Conservation (phyloP, 1,284 basidiomycete species). For the Ustilago esculenta region DNA sequence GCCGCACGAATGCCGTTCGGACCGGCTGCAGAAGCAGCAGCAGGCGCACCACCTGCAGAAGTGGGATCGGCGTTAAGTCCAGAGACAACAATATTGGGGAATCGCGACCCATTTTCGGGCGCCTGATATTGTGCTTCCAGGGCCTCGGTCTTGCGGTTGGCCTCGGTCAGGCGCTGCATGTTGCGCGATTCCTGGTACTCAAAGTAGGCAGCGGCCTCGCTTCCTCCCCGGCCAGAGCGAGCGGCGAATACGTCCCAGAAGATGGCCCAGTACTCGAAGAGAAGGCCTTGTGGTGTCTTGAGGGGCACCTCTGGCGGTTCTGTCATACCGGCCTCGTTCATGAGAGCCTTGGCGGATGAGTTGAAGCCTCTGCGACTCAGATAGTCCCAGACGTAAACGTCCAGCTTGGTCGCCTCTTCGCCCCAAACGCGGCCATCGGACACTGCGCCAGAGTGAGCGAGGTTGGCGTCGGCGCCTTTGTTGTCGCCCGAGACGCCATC, state of each 20-base stretch:
- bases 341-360: conserved; percentile 56
- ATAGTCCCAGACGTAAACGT: conserved; percentile 67
- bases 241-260: conserved; percentile 66
- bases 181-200: conserved; percentile 59
- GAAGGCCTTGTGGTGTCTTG: conserved; percentile 59
- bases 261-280: conserved; percentile 66
- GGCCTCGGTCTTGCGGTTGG: conserved; percentile 42
- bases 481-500: conserved; percentile 21
- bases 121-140: conserved; percentile 43
- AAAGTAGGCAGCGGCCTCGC: conserved; percentile 55
- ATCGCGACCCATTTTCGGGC: conserved; percentile 37
- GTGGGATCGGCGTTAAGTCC: conserved; percentile 23
- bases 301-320: conserved; percentile 63
- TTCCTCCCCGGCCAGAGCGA: conserved; percentile 53
- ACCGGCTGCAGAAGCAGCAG: conserved; percentile 5
- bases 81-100: conserved; percentile 48
- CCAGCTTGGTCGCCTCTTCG: conserved; percentile 62
- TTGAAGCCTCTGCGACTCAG: conserved; percentile 59
- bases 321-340: conserved; percentile 59
- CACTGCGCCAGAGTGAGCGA: conserved; percentile 21
- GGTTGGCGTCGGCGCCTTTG: conserved; percentile 18
- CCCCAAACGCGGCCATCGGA: conserved; percentile 51
- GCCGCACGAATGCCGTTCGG: conserved; percentile 26
- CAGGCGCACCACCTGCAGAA: conserved; percentile 5
- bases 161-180: conserved; percentile 46